These are phyloP conservation scores for Nidularia sp. DNA, from an alignment of 768 basidiomycete genomes.

Conservation along the genomic window DNA sequence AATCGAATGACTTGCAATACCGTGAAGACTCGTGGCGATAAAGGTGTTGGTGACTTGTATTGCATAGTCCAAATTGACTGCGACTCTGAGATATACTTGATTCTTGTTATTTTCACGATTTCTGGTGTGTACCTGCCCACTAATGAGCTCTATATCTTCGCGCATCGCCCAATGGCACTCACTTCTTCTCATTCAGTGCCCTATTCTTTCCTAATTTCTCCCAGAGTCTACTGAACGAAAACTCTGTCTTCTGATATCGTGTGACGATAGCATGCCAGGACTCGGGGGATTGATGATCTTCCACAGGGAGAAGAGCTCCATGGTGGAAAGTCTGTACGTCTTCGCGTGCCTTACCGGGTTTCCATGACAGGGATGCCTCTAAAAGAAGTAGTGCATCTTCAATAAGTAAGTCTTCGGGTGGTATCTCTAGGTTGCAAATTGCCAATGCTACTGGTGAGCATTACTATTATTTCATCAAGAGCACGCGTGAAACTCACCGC, in stretches of 20 bases:
- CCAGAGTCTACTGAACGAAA: conserved; percentile 60
- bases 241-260: conserved; percentile 41
- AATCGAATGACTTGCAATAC: conserved; percentile 46
- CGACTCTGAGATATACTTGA: conserved; percentile 49
- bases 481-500: no score
- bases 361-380: conserved; percentile 45
- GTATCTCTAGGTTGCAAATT: no score
- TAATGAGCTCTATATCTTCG: background rate
- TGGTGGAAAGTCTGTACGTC: conserved; percentile 39
- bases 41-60: conserved; percentile 50
- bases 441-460: no score
- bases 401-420: conserved; percentile 41
- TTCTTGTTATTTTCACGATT: conserved; percentile 47
- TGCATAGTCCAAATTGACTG: conserved; percentile 57
- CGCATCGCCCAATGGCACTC: conserved; percentile 9
- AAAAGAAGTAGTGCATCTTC: conserved; percentile 38
- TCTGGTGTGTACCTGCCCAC: conserved; percentile 42
- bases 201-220: conserved; percentile 49
- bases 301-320: conserved; percentile 29
- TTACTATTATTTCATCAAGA: no score
- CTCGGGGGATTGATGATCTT: conserved; percentile 11
- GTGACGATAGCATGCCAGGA: conserved; percentile 51
- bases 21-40: conserved; percentile 62
- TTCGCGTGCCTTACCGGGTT: conserved; percentile 40
- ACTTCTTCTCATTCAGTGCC: conserved; percentile 53